phyloP scores from a whole-genome alignment of 129 eudicot species.

The Arctium minus region DNA sequence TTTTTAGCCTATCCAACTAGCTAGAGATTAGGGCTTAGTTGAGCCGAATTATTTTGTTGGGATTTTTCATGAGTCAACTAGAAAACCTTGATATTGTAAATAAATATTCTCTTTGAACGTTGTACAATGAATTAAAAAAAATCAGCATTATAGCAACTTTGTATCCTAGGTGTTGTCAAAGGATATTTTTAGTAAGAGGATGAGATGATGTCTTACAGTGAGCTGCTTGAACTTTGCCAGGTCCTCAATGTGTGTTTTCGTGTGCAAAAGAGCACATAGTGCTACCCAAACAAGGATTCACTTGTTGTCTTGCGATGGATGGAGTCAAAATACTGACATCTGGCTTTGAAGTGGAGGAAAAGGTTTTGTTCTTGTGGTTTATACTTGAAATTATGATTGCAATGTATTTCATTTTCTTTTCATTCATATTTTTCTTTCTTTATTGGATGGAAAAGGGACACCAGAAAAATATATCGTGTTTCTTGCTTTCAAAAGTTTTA shows the following conservation, averaged over 20 bases:
- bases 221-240: constrained; percentile 30
- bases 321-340: constrained; percentile 85
- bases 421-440: not conserved
- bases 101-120: not conserved
- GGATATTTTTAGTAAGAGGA: not conserved
- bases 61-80: not conserved
- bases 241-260: constrained; percentile 86
- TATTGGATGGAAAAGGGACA: not conserved
- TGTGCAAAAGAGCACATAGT: constrained; percentile 83
- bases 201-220: constrained; percentile 13
- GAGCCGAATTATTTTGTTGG: no score
- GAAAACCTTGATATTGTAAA: constrained; percentile 2
- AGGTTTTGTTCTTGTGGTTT: constrained; percentile 43
- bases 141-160: not conserved
- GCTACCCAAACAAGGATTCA: constrained; percentile 86
- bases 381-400: not conserved
- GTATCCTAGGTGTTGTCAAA: not conserved
- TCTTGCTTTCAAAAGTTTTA: not conserved
- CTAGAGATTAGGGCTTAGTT: no score
- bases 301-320: constrained; percentile 97
- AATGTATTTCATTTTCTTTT: not conserved
- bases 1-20: no score
- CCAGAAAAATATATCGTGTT: not conserved
- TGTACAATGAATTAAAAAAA: not conserved
- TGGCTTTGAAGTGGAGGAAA: constrained; percentile 76